Evolutionary conservation across 208 protist species (phyloP).

Genomic region (Angomonas ambiguus): DNA sequence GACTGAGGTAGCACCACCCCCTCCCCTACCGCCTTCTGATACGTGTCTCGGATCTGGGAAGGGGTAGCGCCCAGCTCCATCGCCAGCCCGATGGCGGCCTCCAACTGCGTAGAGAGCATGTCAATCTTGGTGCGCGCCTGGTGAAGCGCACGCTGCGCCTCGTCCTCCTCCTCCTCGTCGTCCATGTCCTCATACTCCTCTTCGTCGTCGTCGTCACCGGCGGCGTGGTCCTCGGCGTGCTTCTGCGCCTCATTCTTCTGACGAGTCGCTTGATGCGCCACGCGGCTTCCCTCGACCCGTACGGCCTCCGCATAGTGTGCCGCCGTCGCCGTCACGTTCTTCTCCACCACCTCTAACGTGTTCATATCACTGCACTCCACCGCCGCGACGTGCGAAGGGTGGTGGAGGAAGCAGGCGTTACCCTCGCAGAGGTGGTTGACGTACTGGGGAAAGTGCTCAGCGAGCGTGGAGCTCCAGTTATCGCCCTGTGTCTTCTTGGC

Average conservation of each 20-base stretch:
- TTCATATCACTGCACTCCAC: constrained; percentile 23
- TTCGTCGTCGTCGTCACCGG: constrained; percentile 17
- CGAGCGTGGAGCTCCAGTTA: constrained; percentile 16
- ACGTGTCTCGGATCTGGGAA: not conserved
- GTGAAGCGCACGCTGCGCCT: not conserved
- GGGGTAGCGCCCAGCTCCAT: constrained; percentile 11
- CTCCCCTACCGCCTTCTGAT: not conserved
- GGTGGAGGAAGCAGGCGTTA: not conserved
- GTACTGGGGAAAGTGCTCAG: constrained; percentile 22
- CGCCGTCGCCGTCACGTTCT: constrained; percentile 10
- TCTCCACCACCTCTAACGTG: constrained; percentile 23
- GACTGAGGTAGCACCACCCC: constrained; percentile 7
- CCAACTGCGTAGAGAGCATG: constrained; percentile 24
- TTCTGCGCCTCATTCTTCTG: not conserved
- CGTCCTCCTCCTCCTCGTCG: constrained; percentile 4
- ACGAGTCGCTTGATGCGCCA: not conserved
- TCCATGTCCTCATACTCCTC: constrained; percentile 19
- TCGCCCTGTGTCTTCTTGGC: constrained; percentile 7
- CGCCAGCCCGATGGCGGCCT: constrained; percentile 17
- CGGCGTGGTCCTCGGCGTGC: not conserved
- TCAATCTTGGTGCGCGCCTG: constrained; percentile 2
- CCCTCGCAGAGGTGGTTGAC: constrained; percentile 7
- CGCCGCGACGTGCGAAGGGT: constrained; percentile 9
- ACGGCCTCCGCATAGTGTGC: constrained; percentile 22
- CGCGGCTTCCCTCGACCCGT: constrained; percentile 9